Evolutionary conservation across 768 basidiomycete genomes (phyloP), one percentile per base, ranked within the genome.

Genomic region (Russula ochroleuca): DNA sequence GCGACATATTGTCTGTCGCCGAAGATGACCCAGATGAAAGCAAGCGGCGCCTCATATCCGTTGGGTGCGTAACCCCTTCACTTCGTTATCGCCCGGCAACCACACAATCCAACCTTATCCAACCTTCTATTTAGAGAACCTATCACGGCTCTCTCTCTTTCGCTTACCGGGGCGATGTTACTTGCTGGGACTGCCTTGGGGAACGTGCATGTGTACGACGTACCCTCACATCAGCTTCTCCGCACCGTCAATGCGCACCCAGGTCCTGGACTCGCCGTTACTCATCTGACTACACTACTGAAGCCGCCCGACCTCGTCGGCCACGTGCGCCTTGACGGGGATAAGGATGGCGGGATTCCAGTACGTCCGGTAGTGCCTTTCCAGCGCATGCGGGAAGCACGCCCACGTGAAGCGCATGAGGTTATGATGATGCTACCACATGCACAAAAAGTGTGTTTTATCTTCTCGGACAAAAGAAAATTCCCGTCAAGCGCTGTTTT

Each of bases 291-390:
- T 50, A 89, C 91, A 3, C 80, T 98, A 75, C 79, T 95, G 54
- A 90, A 89, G 68, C 97, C 96, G 2, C 81, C 85, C 19, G 95
- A 98, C 73, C 81, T 98, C 48, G 79, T 92, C 61, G 91, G 92
- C 0, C 92, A 94, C 70, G 77, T 89, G 62, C 86, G 79, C 64
- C 78, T 93, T 45, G 69, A 73, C 75, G 47, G 71, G 31, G 66
- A 70, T 41, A 66, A 73, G 3, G 75, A 76, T 31, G 87, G 90
- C 54, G 74, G 78, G 41, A 81, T 90, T 57, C 86, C 89, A 17
- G 79, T 87, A 21, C 83, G 81, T 59, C 82, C 86, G 3, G 78
- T 93, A 6, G 75, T 79, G 37, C 79, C 87, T 0, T 91, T 94
- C 70, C 89, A 92, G 66, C 79, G 88, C 55, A 87, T 86, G 76